These are phyloP conservation scores for Vicia sativa DNA, from an alignment of 306 rosid genomes.

Conservation along the genomic window DNA sequence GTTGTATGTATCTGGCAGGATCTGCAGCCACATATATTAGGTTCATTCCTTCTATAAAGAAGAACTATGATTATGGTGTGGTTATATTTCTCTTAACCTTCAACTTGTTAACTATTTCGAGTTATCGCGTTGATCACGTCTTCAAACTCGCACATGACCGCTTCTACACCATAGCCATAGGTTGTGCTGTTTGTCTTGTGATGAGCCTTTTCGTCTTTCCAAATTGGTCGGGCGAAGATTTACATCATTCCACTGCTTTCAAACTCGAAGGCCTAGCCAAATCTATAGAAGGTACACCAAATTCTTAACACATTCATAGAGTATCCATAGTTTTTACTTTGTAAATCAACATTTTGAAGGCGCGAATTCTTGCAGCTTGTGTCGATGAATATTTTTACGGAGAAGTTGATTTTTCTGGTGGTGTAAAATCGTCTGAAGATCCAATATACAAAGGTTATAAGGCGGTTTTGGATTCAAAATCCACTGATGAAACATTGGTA, in stretches of 20 bases:
- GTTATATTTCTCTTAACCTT: constrained; percentile 83
- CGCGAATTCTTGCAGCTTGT: constrained; percentile 60
- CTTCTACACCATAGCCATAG: constrained; percentile 81
- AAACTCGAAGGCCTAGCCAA: constrained; percentile 83
- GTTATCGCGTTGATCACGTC: constrained; percentile 63
- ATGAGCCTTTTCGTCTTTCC: constrained; percentile 82
- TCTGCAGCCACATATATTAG: constrained; percentile 75
- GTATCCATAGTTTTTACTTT: not conserved
- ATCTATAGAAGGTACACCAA: constrained; percentile 72
- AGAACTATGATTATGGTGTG: constrained; percentile 82
- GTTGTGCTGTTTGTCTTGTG: constrained; percentile 74
- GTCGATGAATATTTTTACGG: constrained; percentile 72
- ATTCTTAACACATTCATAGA: not conserved
- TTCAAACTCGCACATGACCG: constrained; percentile 65
- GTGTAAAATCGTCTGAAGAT: constrained; percentile 48
- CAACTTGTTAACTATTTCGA: constrained; percentile 74
- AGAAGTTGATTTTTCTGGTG: constrained; percentile 43
- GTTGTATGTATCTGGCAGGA: constrained; percentile 53
- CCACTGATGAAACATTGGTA: constrained; percentile 79
- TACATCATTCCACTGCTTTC: constrained; percentile 63
- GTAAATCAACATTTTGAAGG: constrained; percentile 1
- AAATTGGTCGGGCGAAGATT: constrained; percentile 88
- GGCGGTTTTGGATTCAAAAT: constrained; percentile 89
- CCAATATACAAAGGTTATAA: constrained; percentile 69
- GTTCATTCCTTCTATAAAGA: constrained; percentile 78